A percentile compares a stretch with the other conserved stretches of the same genome.
Evolutionary conservation across 345 rosid genomes (phyloP).

Genomic region (Litchi chinensis): DNA sequence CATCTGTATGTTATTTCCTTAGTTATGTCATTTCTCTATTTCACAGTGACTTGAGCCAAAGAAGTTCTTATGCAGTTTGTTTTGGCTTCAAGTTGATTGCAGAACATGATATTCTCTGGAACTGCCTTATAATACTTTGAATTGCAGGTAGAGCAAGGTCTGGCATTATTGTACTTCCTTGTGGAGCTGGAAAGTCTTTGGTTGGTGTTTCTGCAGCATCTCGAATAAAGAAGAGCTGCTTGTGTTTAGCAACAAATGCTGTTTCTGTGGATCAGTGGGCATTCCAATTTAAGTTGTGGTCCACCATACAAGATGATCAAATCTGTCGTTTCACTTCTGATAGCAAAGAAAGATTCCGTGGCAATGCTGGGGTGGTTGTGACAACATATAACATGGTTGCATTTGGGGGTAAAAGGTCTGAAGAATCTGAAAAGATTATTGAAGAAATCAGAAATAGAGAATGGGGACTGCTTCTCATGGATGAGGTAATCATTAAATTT

Average conservation of each 20-base stretch:
- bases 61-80: neutral
- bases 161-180: conserved; percentile 93
- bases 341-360: conserved; percentile 94
- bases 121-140: conserved; percentile 22
- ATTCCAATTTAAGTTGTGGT: conserved; percentile 91
- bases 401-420: conserved; percentile 96
- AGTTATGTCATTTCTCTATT: neutral
- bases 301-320: conserved; percentile 83
- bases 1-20: neutral
- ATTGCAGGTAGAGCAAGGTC: conserved; percentile 93
- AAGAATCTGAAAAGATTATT: conserved; percentile 93
- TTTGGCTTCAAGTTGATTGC: conserved; percentile 14
- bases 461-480: conserved; percentile 99
- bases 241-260: conserved; percentile 96
- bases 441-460: conserved; percentile 98
- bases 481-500: conserved; percentile 57
- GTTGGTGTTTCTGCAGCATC: conserved; percentile 97
- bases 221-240: conserved; percentile 92
- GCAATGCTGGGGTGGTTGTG: conserved; percentile 96
- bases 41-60: neutral
- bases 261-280: conserved; percentile 99
- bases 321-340: conserved; percentile 97
- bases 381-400: conserved; percentile 99
- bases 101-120: neutral
- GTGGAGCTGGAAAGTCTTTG: conserved; percentile 98